Percentiles rank a stretch among this genome's conserved stretches.
These are phyloP conservation scores for Blastobotrys terrestris DNA, from an alignment of 805 yeast genomes.

Conservation along the genomic window DNA sequence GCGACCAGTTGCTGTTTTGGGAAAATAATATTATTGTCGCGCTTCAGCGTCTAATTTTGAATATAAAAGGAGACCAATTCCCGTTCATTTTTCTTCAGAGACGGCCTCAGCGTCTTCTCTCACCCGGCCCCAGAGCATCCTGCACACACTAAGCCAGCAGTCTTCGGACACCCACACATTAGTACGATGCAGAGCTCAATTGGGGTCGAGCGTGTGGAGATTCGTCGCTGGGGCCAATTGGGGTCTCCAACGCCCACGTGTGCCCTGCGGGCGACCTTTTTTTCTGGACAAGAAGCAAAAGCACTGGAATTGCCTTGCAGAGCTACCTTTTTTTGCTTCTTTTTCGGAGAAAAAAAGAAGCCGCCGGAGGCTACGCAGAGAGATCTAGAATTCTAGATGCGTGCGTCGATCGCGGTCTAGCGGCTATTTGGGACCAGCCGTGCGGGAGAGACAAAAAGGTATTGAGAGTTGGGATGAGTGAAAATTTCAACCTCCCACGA, in stretches of 20 bases:
- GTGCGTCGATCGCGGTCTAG: no score
- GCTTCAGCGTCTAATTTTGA: neutral
- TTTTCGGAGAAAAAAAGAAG: no score
- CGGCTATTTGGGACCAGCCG: neutral
- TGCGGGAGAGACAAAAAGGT: neutral
- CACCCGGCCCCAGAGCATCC: neutral
- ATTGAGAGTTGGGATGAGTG: neutral
- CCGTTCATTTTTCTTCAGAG: neutral
- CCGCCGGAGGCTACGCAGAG: no score
- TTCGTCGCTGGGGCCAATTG: no score
- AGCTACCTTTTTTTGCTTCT: no score
- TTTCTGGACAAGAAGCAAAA: no score
- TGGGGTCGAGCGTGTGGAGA: neutral
- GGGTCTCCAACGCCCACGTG: no score
- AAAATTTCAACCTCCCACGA: neutral
- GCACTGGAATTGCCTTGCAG: no score
- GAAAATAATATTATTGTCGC: neutral
- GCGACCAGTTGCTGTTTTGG: neutral
- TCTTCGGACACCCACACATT: neutral
- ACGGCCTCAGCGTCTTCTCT: neutral
- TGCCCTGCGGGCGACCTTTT: no score
- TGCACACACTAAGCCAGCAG: neutral
- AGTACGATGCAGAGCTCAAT: neutral
- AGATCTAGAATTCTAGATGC: no score
- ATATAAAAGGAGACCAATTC: neutral